A percentile compares a stretch with the other conserved stretches of the same genome.
These are phyloP conservation scores for Globisporangium rhizosaccharum DNA, from an alignment of 352 stramenopile genomes.

Conservation along the genomic window DNA sequence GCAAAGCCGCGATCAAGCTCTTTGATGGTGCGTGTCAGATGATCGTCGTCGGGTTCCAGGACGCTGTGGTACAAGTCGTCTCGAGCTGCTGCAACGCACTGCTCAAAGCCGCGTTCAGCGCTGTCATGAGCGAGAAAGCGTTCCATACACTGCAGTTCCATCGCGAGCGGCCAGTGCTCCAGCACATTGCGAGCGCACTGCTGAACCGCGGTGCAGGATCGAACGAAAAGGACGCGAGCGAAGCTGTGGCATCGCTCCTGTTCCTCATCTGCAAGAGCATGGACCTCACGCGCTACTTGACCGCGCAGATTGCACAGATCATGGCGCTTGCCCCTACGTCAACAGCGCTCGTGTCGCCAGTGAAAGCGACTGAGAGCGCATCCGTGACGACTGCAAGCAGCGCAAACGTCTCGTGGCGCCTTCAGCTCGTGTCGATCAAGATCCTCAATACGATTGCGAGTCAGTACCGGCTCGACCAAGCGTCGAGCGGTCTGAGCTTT, in stretches of 20 bases:
- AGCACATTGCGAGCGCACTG: conserved; percentile 38
- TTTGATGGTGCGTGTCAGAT: conserved; percentile 66
- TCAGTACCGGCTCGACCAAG: conserved; percentile 69
- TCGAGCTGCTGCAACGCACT: conserved; percentile 54
- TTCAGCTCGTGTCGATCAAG: conserved; percentile 72
- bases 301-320: conserved; percentile 40
- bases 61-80: conserved; percentile 64
- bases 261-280: conserved; percentile 81
- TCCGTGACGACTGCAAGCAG: neutral
- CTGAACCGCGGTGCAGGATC: conserved; percentile 47
- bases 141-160: conserved; percentile 67
- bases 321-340: conserved; percentile 19
- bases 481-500: conserved; percentile 49
- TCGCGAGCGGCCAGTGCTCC: conserved; percentile 34
- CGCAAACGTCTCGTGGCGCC: conserved; percentile 40
- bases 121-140: conserved; percentile 43
- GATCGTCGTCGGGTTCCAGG: conserved; percentile 45
- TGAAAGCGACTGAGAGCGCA: conserved; percentile 8
- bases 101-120: conserved; percentile 54
- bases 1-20: conserved; percentile 36
- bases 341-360: conserved; percentile 15
- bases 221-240: conserved; percentile 77
- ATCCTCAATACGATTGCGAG: conserved; percentile 73
- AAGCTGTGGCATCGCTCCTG: conserved; percentile 63
- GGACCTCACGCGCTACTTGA: conserved; percentile 60